Conservation (phyloP, 768 basidiomycete genomes). For the Mycena kentingensis region DNA sequence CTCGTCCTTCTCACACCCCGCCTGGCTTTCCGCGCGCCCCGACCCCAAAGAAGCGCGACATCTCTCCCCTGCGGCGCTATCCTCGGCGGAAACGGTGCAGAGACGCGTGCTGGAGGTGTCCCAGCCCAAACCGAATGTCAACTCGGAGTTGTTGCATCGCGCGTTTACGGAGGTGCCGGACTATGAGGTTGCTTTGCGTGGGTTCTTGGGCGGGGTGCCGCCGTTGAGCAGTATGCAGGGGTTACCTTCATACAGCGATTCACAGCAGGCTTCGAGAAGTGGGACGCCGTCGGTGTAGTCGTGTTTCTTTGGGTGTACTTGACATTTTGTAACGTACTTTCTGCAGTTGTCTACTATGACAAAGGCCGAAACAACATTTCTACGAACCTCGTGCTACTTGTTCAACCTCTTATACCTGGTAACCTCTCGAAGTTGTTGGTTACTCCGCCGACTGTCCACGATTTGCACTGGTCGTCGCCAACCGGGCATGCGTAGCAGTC, state of each 20-base stretch:
- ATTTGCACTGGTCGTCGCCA: no score
- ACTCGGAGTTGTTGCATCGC: conserved; percentile 50
- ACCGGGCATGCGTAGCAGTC: no score
- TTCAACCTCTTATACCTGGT: no score
- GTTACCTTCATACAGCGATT: conserved; percentile 81
- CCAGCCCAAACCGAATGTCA: conserved; percentile 4
- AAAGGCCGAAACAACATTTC: no score
- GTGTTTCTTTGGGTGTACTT: background rate
- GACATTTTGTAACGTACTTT: background rate
- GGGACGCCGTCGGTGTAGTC: conserved; percentile 8
- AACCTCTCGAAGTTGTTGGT: background rate
- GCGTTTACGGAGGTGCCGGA: conserved; percentile 82
- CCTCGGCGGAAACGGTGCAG: conserved; percentile 20
- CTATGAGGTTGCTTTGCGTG: conserved; percentile 80
- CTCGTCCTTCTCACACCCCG: conserved; percentile 46
- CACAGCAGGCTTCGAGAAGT: conserved; percentile 41
- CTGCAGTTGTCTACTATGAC: background rate
- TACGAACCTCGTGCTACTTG: no score
- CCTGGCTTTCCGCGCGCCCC: conserved; percentile 43
- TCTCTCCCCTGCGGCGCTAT: background rate
- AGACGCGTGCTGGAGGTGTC: conserved; percentile 21
- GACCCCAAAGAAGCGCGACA: conserved; percentile 31
- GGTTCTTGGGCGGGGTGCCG: conserved; percentile 90
- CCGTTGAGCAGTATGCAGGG: conserved; percentile 77
- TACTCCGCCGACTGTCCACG: background rate